phyloP scores from a whole-genome alignment of 176 grass and related monocot species.

The Tillandsia fasciculata region DNA sequence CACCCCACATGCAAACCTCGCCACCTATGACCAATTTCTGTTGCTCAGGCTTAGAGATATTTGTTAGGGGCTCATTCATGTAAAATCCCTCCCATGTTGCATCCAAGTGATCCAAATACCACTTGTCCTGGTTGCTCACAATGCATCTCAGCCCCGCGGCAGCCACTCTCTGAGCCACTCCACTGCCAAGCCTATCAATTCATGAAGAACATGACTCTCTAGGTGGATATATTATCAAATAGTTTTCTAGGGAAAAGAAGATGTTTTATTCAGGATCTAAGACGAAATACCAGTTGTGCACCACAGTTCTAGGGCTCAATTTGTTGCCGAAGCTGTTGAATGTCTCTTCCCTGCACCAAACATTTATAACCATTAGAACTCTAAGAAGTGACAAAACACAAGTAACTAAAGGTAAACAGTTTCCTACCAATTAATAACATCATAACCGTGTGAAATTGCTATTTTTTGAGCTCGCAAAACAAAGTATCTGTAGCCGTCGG shows the following conservation, averaged over 20 bases:
- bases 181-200: conserved; percentile 51
- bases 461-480: conserved; percentile 77
- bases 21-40: conserved; percentile 73
- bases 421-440: conserved; percentile 76
- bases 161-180: conserved; percentile 64
- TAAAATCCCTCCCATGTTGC: conserved; percentile 71
- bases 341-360: conserved; percentile 66
- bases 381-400: not conserved
- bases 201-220: not conserved
- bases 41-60: conserved; percentile 46
- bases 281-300: conserved; percentile 78
- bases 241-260: not conserved
- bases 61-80: conserved; percentile 68
- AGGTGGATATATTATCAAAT: not conserved
- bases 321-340: conserved; percentile 71
- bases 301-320: conserved; percentile 59
- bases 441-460: conserved; percentile 72
- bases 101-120: conserved; percentile 96
- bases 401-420: not conserved
- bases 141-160: conserved; percentile 76
- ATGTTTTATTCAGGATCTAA: not conserved
- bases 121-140: conserved; percentile 85
- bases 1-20: conserved; percentile 88
- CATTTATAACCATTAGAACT: conserved; percentile 1
- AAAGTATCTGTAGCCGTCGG: conserved; percentile 76